phyloP scores from a whole-genome alignment of 139 green algal species.

The Astrephomene gubernaculifera region DNA sequence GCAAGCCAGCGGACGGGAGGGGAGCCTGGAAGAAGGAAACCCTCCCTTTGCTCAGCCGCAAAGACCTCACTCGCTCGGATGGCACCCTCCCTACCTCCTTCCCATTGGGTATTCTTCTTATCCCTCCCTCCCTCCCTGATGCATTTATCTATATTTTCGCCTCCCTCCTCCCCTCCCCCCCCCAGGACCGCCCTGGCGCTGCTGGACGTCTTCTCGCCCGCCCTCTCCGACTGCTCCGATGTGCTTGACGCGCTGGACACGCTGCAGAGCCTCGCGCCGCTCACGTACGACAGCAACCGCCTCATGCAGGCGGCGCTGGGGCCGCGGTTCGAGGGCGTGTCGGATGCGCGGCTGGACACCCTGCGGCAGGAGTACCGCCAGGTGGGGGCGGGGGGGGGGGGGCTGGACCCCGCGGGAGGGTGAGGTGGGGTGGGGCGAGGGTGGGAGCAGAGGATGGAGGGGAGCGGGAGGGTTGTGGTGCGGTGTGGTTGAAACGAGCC shows the following conservation, averaged over 20 bases:
- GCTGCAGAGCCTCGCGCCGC: constrained; percentile 62
- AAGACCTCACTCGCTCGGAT: no score
- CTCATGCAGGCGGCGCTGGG: constrained; percentile 67
- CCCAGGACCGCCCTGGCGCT: constrained; percentile 45
- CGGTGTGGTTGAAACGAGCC: background rate
- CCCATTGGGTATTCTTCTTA: background rate
- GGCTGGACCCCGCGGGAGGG: background rate
- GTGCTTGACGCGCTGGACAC: constrained; percentile 55
- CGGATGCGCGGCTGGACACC: constrained; percentile 43
- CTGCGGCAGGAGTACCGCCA: constrained; percentile 56
- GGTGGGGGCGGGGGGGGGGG: constrained; percentile 3
- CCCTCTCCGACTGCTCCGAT: constrained; percentile 40
- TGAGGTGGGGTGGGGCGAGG: background rate
- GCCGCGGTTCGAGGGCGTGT: constrained; percentile 56
- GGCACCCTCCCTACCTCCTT: background rate
- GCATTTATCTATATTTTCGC: no score
- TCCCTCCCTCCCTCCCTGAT: background rate
- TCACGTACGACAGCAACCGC: constrained; percentile 70
- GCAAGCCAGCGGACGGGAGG: no score
- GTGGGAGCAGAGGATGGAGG: background rate
- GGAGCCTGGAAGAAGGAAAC: no score
- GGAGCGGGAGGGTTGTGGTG: background rate
- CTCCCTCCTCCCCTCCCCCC: background rate
- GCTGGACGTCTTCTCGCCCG: constrained; percentile 42
- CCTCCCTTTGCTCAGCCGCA: no score